phyloP scores from a whole-genome alignment of 805 yeast species.

The Kuraishia molischiana region DNA sequence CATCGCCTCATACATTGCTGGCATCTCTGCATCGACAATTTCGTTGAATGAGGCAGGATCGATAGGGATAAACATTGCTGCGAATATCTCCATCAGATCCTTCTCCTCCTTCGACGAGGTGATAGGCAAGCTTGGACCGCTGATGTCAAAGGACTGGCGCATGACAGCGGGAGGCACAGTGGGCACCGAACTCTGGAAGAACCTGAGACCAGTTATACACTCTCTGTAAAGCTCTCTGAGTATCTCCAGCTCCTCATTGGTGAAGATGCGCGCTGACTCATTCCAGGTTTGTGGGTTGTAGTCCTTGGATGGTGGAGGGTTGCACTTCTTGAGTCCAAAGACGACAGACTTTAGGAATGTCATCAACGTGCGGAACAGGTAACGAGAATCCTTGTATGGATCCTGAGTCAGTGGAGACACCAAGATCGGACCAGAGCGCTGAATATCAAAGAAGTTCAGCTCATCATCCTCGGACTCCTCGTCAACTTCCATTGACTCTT shows the following conservation, averaged over 20 bases:
- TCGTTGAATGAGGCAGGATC: constrained; percentile 96
- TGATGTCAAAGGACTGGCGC: constrained; percentile 43
- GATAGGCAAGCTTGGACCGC: constrained; percentile 77
- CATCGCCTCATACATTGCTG: constrained; percentile 68
- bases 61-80: constrained; percentile 85
- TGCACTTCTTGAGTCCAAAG: constrained; percentile 81
- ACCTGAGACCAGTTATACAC: constrained; percentile 70
- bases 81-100: constrained; percentile 91
- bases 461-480: constrained; percentile 2
- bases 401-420: constrained; percentile 46
- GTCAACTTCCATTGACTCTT: constrained; percentile 6
- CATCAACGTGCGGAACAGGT: constrained; percentile 79
- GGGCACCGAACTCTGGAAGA: constrained; percentile 56
- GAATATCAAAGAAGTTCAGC: constrained; percentile 33
- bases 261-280: constrained; percentile 75
- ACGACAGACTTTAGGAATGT: constrained; percentile 85
- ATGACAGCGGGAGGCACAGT: constrained; percentile 20
- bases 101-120: constrained; percentile 88
- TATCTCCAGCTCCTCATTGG: constrained; percentile 73
- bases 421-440: constrained; percentile 47
- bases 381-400: constrained; percentile 80
- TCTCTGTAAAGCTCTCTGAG: constrained; percentile 74
- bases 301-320: constrained; percentile 57
- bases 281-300: constrained; percentile 60
- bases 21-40: constrained; percentile 73